These are phyloP conservation scores for Penicillium cataractarum DNA, from an alignment of 495 filamentous ascomycete genomes.

Conservation along the genomic window DNA sequence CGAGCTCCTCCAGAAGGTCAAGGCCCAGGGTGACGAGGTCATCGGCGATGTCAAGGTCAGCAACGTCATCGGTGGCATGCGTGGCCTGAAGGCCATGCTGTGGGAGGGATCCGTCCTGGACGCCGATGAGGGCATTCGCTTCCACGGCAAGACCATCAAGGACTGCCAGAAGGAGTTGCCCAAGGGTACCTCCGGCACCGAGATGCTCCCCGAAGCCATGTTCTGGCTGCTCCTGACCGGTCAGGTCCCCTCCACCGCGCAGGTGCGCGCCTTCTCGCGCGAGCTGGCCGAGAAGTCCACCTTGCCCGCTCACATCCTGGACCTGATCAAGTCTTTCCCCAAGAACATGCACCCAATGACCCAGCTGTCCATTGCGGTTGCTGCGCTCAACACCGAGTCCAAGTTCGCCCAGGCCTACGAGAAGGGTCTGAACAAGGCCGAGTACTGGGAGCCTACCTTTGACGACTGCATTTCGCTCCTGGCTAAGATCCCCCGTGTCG, in stretches of 20 bases:
- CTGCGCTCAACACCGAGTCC: conserved; percentile 88
- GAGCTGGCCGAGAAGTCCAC: conserved; percentile 85
- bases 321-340: conserved; percentile 90
- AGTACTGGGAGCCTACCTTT: conserved; percentile 99
- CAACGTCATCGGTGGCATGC: conserved; percentile 95
- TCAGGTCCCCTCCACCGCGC: conserved; percentile 78
- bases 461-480: conserved; percentile 93
- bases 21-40: conserved; percentile 76
- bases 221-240: conserved; percentile 98
- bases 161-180: conserved; percentile 94
- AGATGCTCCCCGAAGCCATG: conserved; percentile 99
- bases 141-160: conserved; percentile 97
- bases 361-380: conserved; percentile 92
- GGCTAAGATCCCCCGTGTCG: conserved; percentile 94
- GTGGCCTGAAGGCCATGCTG: conserved; percentile 94
- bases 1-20: conserved; percentile 88
- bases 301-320: conserved; percentile 81
- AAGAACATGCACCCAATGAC: conserved; percentile 94
- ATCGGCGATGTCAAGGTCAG: conserved; percentile 94
- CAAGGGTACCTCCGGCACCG: conserved; percentile 90
- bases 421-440: conserved; percentile 83
- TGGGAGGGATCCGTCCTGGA: conserved; percentile 99
- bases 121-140: conserved; percentile 94
- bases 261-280: conserved; percentile 79
- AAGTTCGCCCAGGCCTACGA: conserved; percentile 93